These are phyloP conservation scores for Sphaerulina vaccinii DNA, from an alignment of 2,329 filamentous ascomycete species.

Conservation along the genomic window DNA sequence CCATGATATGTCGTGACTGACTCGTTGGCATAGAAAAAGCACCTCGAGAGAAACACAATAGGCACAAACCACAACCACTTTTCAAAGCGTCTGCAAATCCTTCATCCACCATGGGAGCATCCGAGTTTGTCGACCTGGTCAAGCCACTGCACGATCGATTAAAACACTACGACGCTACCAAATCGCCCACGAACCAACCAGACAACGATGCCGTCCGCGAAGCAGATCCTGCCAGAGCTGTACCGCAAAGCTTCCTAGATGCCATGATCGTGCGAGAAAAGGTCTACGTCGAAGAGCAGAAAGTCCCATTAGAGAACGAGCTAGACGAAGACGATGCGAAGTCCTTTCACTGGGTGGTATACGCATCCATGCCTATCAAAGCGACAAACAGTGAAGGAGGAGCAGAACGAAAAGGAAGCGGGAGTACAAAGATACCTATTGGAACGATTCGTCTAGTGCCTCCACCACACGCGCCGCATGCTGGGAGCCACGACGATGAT, in stretches of 20 bases:
- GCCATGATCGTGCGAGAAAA: slow-evolving; percentile 58
- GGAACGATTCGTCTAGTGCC: slow-evolving; percentile 79
- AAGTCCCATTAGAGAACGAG: slow-evolving; percentile 63
- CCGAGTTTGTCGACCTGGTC: slow-evolving; percentile 37
- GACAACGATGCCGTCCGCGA: slow-evolving; percentile 30
- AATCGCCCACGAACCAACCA: slow-evolving; percentile 31
- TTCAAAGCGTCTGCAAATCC: not conserved
- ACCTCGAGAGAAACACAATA: not conserved
- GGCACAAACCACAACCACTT: not conserved
- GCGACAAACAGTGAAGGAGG: slow-evolving; percentile 39
- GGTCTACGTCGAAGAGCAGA: slow-evolving; percentile 60
- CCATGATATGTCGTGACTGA: slow-evolving; percentile 15
- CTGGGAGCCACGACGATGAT: slow-evolving; percentile 30
- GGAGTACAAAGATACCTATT: slow-evolving; percentile 56
- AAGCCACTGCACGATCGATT: slow-evolving; percentile 32
- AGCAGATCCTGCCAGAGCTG: slow-evolving; percentile 34
- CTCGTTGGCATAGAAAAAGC: not conserved
- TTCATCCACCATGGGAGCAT: slow-evolving; percentile 22
- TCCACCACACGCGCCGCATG: slow-evolving; percentile 61
- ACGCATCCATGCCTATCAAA: slow-evolving; percentile 58
- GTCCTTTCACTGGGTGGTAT: slow-evolving; percentile 85
- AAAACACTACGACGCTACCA: slow-evolving; percentile 33
- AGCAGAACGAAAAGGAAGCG: slow-evolving; percentile 37
- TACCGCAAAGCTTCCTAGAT: slow-evolving; percentile 51
- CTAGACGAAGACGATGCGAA: slow-evolving; percentile 77